Base-by-base conservation (phyloP, 2,329 filamentous ascomycete genomes). In the Mollisia scopiformis region DNA sequence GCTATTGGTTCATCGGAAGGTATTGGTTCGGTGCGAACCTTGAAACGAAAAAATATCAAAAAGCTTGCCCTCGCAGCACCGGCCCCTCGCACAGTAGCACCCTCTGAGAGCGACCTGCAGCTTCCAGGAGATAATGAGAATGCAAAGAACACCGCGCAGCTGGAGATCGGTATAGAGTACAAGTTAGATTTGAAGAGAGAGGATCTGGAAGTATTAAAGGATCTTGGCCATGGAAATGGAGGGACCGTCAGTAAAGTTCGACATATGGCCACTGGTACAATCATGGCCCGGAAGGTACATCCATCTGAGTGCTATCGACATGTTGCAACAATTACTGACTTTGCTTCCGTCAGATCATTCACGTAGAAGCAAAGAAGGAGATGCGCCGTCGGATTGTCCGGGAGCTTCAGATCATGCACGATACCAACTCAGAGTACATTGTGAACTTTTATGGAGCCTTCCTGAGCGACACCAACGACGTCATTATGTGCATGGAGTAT, bases 401-500 rank as follows among this genome's bases (percentile, higher is more conserved):
- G 75, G 95, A 99, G 76, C 85, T 99, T 55, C 93, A 97, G 75
- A 97, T 99, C 68, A 98, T 98, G 88, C 93, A 97, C 75, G 92
- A 96, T 72, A 99, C 95, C 78, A 95, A 97, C 73, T 97, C 92
- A 23, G 91, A 95, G 63, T 93, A 96, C 76, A 98, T 99, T 72
- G 95, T 99, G 62, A 97, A 90, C 57, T 99, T 97, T 77, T 98
- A 98, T 73, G 95, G 95, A 62, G 95, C 95, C 37, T 99, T 98
- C 74, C 85, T 98, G 73, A 98, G 97, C 74, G 91, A 96, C 73
- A 93, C 93, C 64, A 94, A 96, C 74, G 95, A 99, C 79, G 96
- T 99, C 61, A 96, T 98, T 70, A 94, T 99, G 89, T 99, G 95
- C 77, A 99, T 99, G 95, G 95, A 99, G 76, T 98, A 99, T 75